phyloP scores from a whole-genome alignment of 768 basidiomycete genomes.

The Phaeotremella fagi region DNA sequence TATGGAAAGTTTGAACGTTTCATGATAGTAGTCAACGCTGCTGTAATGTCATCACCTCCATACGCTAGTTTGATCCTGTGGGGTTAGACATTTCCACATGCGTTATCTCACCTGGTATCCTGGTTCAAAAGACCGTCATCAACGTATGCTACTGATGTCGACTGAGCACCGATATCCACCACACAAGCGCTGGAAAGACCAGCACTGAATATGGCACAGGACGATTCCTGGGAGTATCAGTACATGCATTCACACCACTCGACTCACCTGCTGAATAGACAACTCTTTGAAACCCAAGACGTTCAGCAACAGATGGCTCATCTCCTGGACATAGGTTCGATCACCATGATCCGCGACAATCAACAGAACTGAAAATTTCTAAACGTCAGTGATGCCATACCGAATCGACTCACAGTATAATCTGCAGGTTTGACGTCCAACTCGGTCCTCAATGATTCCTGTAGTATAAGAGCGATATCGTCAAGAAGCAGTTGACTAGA shows the following conservation, averaged over 20 bases:
- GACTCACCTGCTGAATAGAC: conserved; percentile 76
- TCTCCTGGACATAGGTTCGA: conserved; percentile 70
- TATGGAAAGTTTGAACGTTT: conserved; percentile 83
- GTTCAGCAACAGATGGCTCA: conserved; percentile 66
- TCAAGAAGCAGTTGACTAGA: conserved; percentile 61
- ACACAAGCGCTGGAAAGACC: conserved; percentile 93
- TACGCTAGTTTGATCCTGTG: conserved; percentile 63
- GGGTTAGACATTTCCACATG: not conserved
- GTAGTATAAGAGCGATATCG: conserved; percentile 71
- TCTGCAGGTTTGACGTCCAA: conserved; percentile 26
- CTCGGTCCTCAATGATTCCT: conserved; percentile 53
- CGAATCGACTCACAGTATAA: conserved; percentile 22
- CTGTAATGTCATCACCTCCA: conserved; percentile 93
- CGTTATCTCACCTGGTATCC: conserved; percentile 69
- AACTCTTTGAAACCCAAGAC: conserved; percentile 89
- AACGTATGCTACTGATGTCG: conserved; percentile 82
- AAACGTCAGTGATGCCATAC: not conserved
- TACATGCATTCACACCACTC: not conserved
- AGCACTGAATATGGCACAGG: conserved; percentile 90
- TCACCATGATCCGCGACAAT: conserved; percentile 92
- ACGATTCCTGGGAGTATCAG: conserved; percentile 62
- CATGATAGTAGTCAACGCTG: conserved; percentile 74
- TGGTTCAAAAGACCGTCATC: conserved; percentile 85
- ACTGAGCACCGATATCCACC: conserved; percentile 83
- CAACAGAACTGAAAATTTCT: conserved; percentile 83